Evolutionary conservation across 208 protist genomes (phyloP).

Genomic region (Trypanosoma rangeli): DNA sequence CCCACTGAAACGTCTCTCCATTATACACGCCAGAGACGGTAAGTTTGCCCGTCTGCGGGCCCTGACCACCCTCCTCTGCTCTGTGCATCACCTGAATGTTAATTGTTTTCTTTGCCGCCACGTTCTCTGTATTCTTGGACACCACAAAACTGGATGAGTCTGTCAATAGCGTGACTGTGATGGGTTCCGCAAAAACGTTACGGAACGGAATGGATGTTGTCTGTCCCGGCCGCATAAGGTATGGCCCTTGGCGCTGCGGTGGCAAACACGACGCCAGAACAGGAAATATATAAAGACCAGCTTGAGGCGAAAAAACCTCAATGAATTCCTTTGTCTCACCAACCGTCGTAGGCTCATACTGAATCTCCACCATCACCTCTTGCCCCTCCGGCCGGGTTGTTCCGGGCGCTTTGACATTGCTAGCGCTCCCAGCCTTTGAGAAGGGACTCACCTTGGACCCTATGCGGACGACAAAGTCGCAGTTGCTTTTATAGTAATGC

Average conservation of each 20-base stretch:
- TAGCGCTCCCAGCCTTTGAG: conserved; percentile 44
- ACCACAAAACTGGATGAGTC: conserved; percentile 89
- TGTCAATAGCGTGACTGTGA: conserved; percentile 78
- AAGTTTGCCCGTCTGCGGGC: conserved; percentile 38
- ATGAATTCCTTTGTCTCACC: conserved; percentile 83
- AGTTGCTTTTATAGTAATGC: conserved; percentile 62
- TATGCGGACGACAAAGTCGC: conserved; percentile 87
- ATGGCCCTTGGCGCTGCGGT: conserved; percentile 93
- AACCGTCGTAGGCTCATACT: conserved; percentile 90
- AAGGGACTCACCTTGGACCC: conserved; percentile 38
- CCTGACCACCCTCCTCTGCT: conserved; percentile 31
- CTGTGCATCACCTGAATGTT: conserved; percentile 80
- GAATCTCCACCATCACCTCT: conserved; percentile 91
- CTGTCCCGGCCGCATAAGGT: conserved; percentile 65
- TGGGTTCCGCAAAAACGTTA: conserved; percentile 91
- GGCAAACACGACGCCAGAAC: conserved; percentile 86
- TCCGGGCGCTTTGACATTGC: conserved; percentile 39
- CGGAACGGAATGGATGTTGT: conserved; percentile 84
- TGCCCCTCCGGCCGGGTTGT: conserved; percentile 61
- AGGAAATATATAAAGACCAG: conserved; percentile 91
- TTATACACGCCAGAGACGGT: conserved; percentile 44
- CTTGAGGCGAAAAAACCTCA: conserved; percentile 76
- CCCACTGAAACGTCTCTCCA: conserved; percentile 63
- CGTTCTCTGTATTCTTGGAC: conserved; percentile 66
- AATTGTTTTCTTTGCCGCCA: conserved; percentile 83